Evolutionary conservation across 192 early-diverging fungal species (phyloP), one percentile per base, ranked within the genome.

Genomic region (Pilaira anomala): DNA sequence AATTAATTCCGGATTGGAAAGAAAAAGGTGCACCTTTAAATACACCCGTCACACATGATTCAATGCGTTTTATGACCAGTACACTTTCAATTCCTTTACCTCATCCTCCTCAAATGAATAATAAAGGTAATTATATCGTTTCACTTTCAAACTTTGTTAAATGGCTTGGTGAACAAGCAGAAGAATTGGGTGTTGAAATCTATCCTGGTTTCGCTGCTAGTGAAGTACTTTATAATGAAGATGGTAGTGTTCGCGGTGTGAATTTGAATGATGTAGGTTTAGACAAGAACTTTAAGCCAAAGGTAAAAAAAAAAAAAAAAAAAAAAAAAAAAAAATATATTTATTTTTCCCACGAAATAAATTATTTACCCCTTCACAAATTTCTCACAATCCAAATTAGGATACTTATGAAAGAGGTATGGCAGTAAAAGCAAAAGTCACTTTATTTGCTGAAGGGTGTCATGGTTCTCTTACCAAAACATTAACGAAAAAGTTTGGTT

Each of bases 1-100:
- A 99, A 78, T 77, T 99, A 66, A 93, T 99, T 39, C 97, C 97
- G 24, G 91, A 97, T 68, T 99, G 95, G 95, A 95, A 93, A 76
- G 94, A 95, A 55, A 91, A 84, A 69, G 93, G 91, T 6, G 95
- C 97, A 1, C 97, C 97, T 16, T 77, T 99, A 39, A 87, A 93
- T 74, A 87, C 87, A 60, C 93, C 92, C 4, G 97, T 87, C 3
- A 69, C 81, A 3, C 77, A 87, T 29, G 97, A 99, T 76, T 75
- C 86, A 0, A 93, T 99, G 90, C 79, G 82, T 65, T 85, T 90
- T 29, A 75, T 99, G 64, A 97, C 95, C 3, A 70, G 80, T 56
- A 87, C 81, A 36, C 55, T 79, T 19, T 78, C 92, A 7, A 81
- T 98, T 58, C 95, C 95, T 3, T 56, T 97, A 30, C 88, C 88